Conservation (phyloP, 2,329 filamentous ascomycete genomes). For the Sclerotiophoma versabilis region DNA sequence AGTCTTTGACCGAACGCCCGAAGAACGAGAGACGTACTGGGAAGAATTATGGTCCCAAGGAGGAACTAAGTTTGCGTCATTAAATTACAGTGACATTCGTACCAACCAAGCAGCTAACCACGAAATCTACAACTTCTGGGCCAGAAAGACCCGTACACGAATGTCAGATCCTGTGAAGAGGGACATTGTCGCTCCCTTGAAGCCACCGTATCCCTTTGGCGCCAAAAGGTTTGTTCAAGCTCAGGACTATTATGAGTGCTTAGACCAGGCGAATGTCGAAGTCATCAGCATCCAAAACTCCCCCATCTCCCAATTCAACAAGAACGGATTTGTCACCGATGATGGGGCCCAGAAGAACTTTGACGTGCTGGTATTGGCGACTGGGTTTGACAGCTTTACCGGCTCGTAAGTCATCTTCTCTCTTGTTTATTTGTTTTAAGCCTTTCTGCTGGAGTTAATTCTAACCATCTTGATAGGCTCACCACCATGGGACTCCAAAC, state of each 20-base stretch:
- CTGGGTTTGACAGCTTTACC: conserved; percentile 53
- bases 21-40: conserved; percentile 27
- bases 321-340: conserved; percentile 55
- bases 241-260: conserved; percentile 50
- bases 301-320: conserved; percentile 56
- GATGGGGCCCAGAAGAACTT: conserved; percentile 60
- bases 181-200: conserved; percentile 50
- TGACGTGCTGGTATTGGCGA: conserved; percentile 61
- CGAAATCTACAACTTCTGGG: conserved; percentile 56
- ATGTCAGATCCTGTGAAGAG: conserved; percentile 50
- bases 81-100: conserved; percentile 44
- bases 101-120: conserved; percentile 49
- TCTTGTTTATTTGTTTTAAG: no score
- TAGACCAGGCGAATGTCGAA: conserved; percentile 55
- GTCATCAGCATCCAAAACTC: conserved; percentile 52
- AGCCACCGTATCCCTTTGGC: conserved; percentile 51
- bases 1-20: no score
- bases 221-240: conserved; percentile 51
- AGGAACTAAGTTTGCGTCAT: conserved; percentile 49
- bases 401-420: no score
- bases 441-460: no score
- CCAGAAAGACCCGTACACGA: conserved; percentile 52
- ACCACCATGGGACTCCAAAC: conserved; percentile 43
- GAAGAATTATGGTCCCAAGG: conserved; percentile 42
- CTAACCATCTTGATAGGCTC: no score